phyloP scores from a whole-genome alignment of 73 alveolate genomes.

The Tetrahymena thermophila region DNA sequence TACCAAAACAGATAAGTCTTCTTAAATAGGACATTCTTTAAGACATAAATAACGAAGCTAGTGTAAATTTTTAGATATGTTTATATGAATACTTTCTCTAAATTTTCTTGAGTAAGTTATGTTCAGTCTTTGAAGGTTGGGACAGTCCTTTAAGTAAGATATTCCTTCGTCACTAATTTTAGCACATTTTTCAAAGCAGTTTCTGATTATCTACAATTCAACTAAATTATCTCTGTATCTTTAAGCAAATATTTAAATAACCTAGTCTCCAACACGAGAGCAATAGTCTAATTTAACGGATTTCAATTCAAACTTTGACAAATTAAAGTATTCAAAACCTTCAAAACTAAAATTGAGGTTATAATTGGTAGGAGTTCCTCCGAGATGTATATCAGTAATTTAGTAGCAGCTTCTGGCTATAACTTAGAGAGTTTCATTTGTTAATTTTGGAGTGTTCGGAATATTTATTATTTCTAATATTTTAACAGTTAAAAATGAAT shows the following conservation, averaged over 20 bases:
- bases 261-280: slow-evolving; percentile 25
- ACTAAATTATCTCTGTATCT: neutral
- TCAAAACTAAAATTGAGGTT: neutral
- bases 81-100: slow-evolving; percentile 2
- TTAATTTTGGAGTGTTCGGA: slow-evolving; percentile 22
- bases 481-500: neutral
- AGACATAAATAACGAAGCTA: slow-evolving; percentile 12
- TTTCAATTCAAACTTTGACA: neutral
- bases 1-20: slow-evolving; percentile 20
- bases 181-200: slow-evolving; percentile 36
- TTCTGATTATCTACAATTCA: slow-evolving; percentile 8
- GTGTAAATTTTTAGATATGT: slow-evolving; percentile 6
- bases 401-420: slow-evolving; percentile 9
- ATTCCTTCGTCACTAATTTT: slow-evolving; percentile 31
- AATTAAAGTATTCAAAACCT: slow-evolving; percentile 2
- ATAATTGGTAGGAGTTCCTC: slow-evolving; percentile 21
- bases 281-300: slow-evolving; percentile 8
- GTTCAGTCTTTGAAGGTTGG: neutral
- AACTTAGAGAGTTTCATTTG: slow-evolving; percentile 6
- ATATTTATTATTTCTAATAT: slow-evolving; percentile 1
- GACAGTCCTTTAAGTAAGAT: neutral
- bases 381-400: slow-evolving; percentile 8
- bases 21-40: slow-evolving; percentile 20
- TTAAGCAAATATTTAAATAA: slow-evolving; percentile 6
- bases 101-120: slow-evolving; percentile 21